Conservation (phyloP, 106 monocot genomes). For the Allium sativum region DNA sequence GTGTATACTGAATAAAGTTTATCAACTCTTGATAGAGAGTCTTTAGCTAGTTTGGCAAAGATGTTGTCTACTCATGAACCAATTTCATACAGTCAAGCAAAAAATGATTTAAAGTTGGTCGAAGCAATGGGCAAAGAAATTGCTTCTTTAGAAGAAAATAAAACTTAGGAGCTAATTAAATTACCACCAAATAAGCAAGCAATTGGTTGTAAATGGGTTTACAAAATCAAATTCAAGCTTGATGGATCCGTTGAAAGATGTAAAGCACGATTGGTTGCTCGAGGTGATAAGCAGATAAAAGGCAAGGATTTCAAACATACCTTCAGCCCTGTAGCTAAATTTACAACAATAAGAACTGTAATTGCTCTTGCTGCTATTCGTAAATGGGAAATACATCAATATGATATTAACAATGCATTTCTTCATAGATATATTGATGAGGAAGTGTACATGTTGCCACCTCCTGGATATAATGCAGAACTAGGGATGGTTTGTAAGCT, state of each 20-base stretch:
- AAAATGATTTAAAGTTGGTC: too few relatives aligned
- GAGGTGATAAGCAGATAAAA: background rate
- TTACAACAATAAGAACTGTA: background rate
- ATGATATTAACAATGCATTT: background rate
- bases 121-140: too few relatives aligned
- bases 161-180: background rate
- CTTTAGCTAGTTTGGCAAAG: too few relatives aligned
- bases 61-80: too few relatives aligned
- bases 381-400: background rate
- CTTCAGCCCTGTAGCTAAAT: background rate
- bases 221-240: background rate
- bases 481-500: background rate
- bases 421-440: background rate
- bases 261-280: background rate
- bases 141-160: background rate
- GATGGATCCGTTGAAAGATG: background rate
- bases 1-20: too few relatives aligned
- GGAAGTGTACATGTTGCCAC: background rate
- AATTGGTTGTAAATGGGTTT: background rate
- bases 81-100: too few relatives aligned
- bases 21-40: too few relatives aligned
- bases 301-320: background rate
- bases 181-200: background rate
- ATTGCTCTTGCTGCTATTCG: background rate
- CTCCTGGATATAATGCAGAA: background rate